Evolutionary conservation across 257 asterid species (phyloP), one percentile per base, ranked within the genome.

Genomic region (Solanum raphanifolium): DNA sequence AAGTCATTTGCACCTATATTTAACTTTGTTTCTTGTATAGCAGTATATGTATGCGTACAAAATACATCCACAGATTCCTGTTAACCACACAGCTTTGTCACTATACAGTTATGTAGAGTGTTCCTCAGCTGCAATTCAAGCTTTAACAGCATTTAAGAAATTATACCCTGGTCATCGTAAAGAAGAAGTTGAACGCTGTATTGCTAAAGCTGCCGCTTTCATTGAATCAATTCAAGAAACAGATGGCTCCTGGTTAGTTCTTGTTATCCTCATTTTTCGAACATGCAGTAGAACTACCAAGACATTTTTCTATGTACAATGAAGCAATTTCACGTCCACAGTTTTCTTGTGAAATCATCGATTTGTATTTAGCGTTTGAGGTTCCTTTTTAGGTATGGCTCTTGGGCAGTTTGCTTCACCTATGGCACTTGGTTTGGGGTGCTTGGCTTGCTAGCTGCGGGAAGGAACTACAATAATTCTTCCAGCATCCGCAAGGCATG

Each of bases 51-150:
- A 82, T 82, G 69, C 6, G 43, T 82, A 48, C 31, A 48, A 29
- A 76, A 82, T 10, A 82, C 41, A 82, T 82, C 66, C 36, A 12
- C 13, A 29, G 69, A 48, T 82, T 82, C 85, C 85, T 29, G 29
- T 82, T 82, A 29, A 82, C 29, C 85, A 46, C 65, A 71, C 87
- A 69, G 69, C 81, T 90, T 91, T 79, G 74, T 91, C 84, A 83
- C 86, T 92, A 43, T 91, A 89, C 84, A 97, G 99, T 88, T 97
- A 95, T 88, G 99, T 95, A 27, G 99, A 97, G 88, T 97, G 99
- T 92, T 95, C 99, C 84, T 97, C 99, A 21, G 99, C 99, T 78
- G 94, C 99, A 73, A 95, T 97, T 91, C 99, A 97, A 93, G 98
- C 98, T 60, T 88, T 97, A 89, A 88, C 92, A 72, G 87, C 90